Evolutionary conservation across 805 yeast genomes (phyloP), one percentile per base, ranked within the genome.

Genomic region (Myxozyma neotropica): DNA sequence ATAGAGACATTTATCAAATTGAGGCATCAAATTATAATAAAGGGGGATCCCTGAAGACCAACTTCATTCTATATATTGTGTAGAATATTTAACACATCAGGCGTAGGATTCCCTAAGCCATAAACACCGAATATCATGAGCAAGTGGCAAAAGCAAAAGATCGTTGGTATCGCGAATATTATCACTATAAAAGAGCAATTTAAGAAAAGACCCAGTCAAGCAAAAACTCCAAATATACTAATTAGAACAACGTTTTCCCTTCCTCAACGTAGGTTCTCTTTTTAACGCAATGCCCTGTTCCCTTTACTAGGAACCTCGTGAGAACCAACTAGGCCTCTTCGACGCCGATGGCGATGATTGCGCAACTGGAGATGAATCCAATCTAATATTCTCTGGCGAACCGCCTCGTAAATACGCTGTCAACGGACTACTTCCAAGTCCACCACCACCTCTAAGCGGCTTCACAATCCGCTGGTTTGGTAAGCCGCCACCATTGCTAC

Each of bases 401-500:
- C 46, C 46, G 31, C 57, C 53, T 10, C 57, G 38, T 17, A 31
- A 3, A 31, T 29, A 49, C 23, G 47, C 47, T 1, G 49, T 38
- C 27, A 55, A 40, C 26, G 59, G 59, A 50, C 55, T 55, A 33
- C 59, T 55, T 8, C 59, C 59, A n/a, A 42, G 26, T 6, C 57
- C 57, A 3, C 72, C 74, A 6, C 85, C 85, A 0, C 88, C 87
- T 55, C 85, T 75, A 40, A 84, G 63, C 2, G 88, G 88, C 70
- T 84, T 85, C 19, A 85, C 83, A 6, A 86, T 85, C 53, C 83
- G 73, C 60, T 84, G 73, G 10, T 43, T 43, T 26, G 31, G 31
- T n/a, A 31, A 21, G 4, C 35, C 49, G 10, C 19, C 49, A 15
- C 45, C 40, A 19, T 13, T 13, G 19, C 39, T 26, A 12, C 35